Percentiles rank a stretch among this genome's conserved stretches.
Conservation (phyloP, 345 rosid species). For the Brassica nigra region DNA sequence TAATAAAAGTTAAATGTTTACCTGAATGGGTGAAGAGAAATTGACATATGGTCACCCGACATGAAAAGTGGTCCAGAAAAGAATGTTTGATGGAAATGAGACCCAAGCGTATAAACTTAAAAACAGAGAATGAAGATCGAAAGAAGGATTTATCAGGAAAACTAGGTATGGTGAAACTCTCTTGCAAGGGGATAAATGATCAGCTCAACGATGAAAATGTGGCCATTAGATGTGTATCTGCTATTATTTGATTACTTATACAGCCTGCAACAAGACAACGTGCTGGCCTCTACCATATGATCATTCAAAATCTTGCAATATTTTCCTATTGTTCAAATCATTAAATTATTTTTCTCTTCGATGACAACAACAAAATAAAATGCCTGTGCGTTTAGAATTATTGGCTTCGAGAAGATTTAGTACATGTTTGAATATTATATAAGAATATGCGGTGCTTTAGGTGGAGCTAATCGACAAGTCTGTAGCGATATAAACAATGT, state of each 20-base stretch:
- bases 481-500: slow-evolving; percentile 15
- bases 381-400: background rate
- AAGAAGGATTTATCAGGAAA: slow-evolving; percentile 1
- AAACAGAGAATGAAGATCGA: background rate
- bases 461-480: slow-evolving; percentile 28
- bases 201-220: slow-evolving; percentile 24
- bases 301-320: slow-evolving; percentile 16
- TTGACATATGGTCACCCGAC: slow-evolving; percentile 12
- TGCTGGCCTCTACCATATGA: slow-evolving; percentile 33
- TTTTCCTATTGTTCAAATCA: background rate
- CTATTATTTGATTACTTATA: slow-evolving; percentile 24
- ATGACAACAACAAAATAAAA: background rate
- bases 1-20: background rate
- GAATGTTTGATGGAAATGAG: slow-evolving; percentile 12
- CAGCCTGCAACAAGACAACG: slow-evolving; percentile 35
- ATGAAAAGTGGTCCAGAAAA: slow-evolving; percentile 5
- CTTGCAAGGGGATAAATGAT: background rate
- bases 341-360: background rate
- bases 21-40: slow-evolving; percentile 11
- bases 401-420: slow-evolving; percentile 28
- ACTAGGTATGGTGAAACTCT: slow-evolving; percentile 1
- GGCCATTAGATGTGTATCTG: slow-evolving; percentile 33
- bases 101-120: background rate
- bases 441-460: slow-evolving; percentile 27
- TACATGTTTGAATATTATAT: slow-evolving; percentile 25